A percentile compares a stretch with the other conserved stretches of the same genome.
Conservation (phyloP, 2,329 filamentous ascomycete genomes). For the Pseudogymnoascus sp. region DNA sequence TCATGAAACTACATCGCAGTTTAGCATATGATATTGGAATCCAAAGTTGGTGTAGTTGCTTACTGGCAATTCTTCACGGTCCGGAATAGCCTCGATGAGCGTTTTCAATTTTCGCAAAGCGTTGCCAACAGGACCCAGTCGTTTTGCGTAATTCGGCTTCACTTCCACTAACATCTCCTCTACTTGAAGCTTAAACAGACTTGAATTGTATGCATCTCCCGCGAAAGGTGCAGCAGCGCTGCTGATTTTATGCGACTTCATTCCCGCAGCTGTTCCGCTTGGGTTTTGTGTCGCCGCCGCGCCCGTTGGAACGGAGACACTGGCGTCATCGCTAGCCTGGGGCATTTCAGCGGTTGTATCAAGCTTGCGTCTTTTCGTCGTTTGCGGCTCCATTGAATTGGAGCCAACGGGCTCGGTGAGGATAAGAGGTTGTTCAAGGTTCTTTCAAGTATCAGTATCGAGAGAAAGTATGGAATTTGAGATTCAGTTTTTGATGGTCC, state of each 20-base stretch:
- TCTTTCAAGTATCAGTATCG: neutral
- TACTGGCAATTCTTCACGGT: conserved; percentile 39
- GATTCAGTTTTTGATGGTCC: conserved; percentile 9
- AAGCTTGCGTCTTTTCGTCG: conserved; percentile 29
- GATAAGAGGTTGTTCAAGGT: conserved; percentile 5
- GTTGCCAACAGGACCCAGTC: conserved; percentile 43
- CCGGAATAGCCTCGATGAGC: conserved; percentile 48
- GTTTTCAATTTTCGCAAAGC: conserved; percentile 46
- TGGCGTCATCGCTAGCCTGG: conserved; percentile 13
- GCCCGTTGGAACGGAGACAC: conserved; percentile 11
- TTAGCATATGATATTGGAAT: conserved; percentile 3
- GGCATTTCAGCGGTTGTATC: conserved; percentile 11
- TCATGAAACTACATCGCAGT: conserved; percentile 49
- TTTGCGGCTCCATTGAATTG: conserved; percentile 18
- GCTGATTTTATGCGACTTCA: conserved; percentile 11
- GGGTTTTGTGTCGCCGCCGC: conserved; percentile 10
- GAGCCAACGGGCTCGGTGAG: neutral
- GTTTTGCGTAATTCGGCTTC: conserved; percentile 49
- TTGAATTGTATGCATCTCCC: conserved; percentile 49
- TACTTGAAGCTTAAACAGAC: conserved; percentile 59
- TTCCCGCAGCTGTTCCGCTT: conserved; percentile 20
- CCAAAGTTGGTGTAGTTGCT: conserved; percentile 9
- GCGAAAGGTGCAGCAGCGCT: conserved; percentile 32
- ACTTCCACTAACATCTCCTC: conserved; percentile 54
- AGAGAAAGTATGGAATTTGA: conserved; percentile 8